Conservation (phyloP, 2,329 filamentous ascomycete genomes). For the Alternaria gaisen region DNA sequence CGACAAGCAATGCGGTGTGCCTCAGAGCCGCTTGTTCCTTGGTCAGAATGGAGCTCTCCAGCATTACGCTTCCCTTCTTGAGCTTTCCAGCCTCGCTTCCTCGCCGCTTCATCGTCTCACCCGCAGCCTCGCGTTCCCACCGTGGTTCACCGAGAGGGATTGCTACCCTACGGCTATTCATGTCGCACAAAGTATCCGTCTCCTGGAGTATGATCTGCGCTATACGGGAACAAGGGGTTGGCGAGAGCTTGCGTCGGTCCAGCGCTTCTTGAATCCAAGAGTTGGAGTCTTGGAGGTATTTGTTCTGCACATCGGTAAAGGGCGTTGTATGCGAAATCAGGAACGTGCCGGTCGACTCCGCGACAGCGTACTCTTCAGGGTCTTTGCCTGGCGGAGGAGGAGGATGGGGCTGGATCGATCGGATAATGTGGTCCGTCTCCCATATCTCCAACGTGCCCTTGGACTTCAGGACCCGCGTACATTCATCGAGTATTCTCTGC, state of each 20-base stretch:
- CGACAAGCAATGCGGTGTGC: slow-evolving; percentile 80
- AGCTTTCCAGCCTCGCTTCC: slow-evolving; percentile 58
- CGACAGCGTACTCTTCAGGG: slow-evolving; percentile 70
- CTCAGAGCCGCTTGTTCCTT: slow-evolving; percentile 76
- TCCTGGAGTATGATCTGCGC: slow-evolving; percentile 83
- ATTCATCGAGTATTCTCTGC: slow-evolving; percentile 72
- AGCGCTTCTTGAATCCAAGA: slow-evolving; percentile 80
- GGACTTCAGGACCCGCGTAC: slow-evolving; percentile 76
- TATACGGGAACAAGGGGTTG: slow-evolving; percentile 81
- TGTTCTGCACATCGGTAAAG: slow-evolving; percentile 81
- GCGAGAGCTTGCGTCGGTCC: slow-evolving; percentile 72
- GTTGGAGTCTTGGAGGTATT: slow-evolving; percentile 84
- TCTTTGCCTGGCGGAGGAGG: slow-evolving; percentile 66
- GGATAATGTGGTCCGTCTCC: slow-evolving; percentile 86
- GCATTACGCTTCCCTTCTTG: slow-evolving; percentile 43
- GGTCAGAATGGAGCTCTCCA: slow-evolving; percentile 64
- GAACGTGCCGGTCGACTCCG: slow-evolving; percentile 79
- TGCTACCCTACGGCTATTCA: slow-evolving; percentile 80
- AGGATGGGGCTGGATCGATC: slow-evolving; percentile 82
- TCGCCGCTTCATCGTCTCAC: slow-evolving; percentile 60
- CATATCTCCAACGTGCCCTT: slow-evolving; percentile 86
- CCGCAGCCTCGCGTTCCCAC: slow-evolving; percentile 79
- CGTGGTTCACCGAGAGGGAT: slow-evolving; percentile 84
- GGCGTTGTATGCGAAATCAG: slow-evolving; percentile 83
- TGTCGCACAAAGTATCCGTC: slow-evolving; percentile 72